phyloP scores from a whole-genome alignment of 2,329 filamentous ascomycete species.

The Hymenoscyphus fraxineus region DNA sequence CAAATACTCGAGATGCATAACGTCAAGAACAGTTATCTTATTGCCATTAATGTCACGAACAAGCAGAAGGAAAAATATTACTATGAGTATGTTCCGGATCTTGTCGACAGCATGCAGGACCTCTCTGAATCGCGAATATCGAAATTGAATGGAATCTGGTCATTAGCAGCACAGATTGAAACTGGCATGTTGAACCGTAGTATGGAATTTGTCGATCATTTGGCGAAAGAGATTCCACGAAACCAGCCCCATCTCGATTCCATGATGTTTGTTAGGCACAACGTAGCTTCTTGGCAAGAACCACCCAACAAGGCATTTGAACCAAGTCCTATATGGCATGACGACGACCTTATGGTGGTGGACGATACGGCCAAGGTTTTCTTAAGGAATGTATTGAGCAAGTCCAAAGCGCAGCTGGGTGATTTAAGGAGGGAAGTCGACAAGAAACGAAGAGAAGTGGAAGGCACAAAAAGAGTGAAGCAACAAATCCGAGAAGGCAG shows the following conservation, averaged over 20 bases:
- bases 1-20: slow-evolving; percentile 96
- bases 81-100: slow-evolving; percentile 90
- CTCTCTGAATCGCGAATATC: slow-evolving; percentile 83
- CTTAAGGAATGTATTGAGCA: slow-evolving; percentile 83
- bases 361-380: slow-evolving; percentile 88
- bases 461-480: slow-evolving; percentile 68
- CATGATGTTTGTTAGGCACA: slow-evolving; percentile 97
- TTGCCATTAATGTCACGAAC: slow-evolving; percentile 93
- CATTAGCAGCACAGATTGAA: slow-evolving; percentile 74
- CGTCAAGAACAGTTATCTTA: slow-evolving; percentile 95
- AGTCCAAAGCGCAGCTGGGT: slow-evolving; percentile 79
- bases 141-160: slow-evolving; percentile 85
- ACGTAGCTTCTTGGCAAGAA: slow-evolving; percentile 77
- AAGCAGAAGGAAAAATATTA: slow-evolving; percentile 98
- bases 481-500: slow-evolving; percentile 75
- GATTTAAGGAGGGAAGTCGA: slow-evolving; percentile 81
- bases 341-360: slow-evolving; percentile 79
- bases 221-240: slow-evolving; percentile 76
- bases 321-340: slow-evolving; percentile 94
- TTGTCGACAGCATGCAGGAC: slow-evolving; percentile 90
- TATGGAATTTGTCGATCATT: slow-evolving; percentile 65
- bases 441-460: slow-evolving; percentile 80
- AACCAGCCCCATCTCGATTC: slow-evolving; percentile 89
- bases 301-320: slow-evolving; percentile 84
- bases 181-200: slow-evolving; percentile 73